phyloP scores from a whole-genome alignment of 83 land plant species.

The Larix sibirica region DNA sequence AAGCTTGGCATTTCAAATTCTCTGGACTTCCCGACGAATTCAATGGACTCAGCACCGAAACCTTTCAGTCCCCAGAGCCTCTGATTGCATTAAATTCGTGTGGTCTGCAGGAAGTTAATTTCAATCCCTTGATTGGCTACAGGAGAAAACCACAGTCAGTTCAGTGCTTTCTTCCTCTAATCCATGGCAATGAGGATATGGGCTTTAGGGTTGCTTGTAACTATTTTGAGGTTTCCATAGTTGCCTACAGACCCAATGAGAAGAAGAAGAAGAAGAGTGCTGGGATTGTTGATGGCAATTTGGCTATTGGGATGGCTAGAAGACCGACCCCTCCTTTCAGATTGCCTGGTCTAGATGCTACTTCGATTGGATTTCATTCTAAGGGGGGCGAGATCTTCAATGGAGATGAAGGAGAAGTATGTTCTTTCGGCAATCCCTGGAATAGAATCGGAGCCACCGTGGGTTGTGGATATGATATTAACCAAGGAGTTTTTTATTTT shows the following conservation, averaged over 20 bases:
- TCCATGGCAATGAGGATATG: background rate
- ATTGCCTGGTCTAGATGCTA: conserved; percentile 18
- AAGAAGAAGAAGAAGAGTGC: background rate
- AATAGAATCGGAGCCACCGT: conserved; percentile 24
- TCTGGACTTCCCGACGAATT: conserved; percentile 14
- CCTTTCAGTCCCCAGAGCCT: conserved; percentile 28
- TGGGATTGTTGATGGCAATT: background rate
- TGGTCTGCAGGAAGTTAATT: conserved; percentile 17
- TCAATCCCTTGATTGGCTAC: conserved; percentile 16
- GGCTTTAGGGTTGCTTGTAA: background rate
- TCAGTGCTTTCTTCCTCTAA: conserved; percentile 24
- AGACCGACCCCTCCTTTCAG: conserved; percentile 30
- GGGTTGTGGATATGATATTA: conserved; percentile 26
- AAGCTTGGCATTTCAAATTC: conserved; percentile 20
- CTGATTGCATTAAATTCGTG: background rate
- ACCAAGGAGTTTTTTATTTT: conserved; percentile 12
- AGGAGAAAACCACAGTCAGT: conserved; percentile 19
- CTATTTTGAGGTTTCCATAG: conserved; percentile 26
- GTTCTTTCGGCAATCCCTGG: conserved; percentile 11
- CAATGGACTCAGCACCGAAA: conserved; percentile 27
- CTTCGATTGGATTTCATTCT: conserved; percentile 26
- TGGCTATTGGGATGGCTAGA: conserved; percentile 24
- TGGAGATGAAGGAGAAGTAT: background rate
- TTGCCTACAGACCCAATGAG: conserved; percentile 2
- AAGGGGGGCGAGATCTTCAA: conserved; percentile 11